Evolutionary conservation across 2,329 filamentous ascomycete species (phyloP).

Genomic region (Ascochyta lentis): DNA sequence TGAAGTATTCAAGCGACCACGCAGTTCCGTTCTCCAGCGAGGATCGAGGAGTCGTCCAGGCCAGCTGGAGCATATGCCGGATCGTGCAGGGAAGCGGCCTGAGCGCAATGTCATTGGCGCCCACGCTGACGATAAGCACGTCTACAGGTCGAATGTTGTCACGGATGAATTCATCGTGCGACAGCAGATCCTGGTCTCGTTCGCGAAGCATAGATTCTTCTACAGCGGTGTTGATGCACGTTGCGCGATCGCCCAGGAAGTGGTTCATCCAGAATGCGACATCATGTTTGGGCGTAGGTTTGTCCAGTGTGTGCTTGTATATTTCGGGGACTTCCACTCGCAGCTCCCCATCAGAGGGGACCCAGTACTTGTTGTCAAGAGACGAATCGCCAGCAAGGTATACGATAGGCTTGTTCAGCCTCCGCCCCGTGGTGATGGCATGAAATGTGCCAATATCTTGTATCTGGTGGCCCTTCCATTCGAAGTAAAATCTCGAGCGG

Average conservation of each 20-base stretch:
- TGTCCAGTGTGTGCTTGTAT: conserved; percentile 34
- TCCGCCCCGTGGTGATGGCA: conserved; percentile 24
- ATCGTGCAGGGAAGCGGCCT: conserved; percentile 37
- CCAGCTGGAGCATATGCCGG: conserved; percentile 41
- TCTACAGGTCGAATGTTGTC: conserved; percentile 41
- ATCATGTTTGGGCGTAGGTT: conserved; percentile 39
- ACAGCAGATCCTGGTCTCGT: conserved; percentile 33
- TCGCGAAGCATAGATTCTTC: conserved; percentile 46
- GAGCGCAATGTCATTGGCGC: conserved; percentile 47
- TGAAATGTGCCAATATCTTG: conserved; percentile 38
- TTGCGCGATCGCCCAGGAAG: conserved; percentile 38
- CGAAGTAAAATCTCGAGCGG: conserved; percentile 37
- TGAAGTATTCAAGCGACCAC: conserved; percentile 41
- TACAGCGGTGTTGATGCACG: conserved; percentile 46
- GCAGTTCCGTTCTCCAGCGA: conserved; percentile 35
- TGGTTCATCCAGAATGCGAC: conserved; percentile 49
- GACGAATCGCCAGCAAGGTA: conserved; percentile 50
- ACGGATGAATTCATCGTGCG: conserved; percentile 46
- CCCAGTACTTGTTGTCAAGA: conserved; percentile 50
- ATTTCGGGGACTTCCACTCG: conserved; percentile 34
- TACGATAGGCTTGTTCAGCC: conserved; percentile 41
- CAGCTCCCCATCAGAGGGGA: conserved; percentile 24
- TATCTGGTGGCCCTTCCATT: conserved; percentile 47
- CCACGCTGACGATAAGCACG: conserved; percentile 46
- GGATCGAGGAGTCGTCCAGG: conserved; percentile 36